Base-by-base conservation (phyloP, 352 stramenopile genomes). In the Phytophthora fragariaefolia region DNA sequence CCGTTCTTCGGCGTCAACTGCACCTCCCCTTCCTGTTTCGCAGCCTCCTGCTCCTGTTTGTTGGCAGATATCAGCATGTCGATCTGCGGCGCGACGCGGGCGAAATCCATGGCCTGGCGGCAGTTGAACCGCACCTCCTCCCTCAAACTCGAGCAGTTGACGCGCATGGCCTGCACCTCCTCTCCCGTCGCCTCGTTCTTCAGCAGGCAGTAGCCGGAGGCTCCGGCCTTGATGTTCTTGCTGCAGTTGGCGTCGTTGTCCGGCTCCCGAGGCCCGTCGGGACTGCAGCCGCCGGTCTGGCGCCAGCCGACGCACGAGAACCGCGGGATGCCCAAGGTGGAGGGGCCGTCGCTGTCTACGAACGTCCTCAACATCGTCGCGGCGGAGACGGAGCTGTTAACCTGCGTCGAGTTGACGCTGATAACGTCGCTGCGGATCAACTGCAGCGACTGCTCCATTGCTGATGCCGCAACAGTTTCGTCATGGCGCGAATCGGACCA, bases 91-190 rank as follows among this genome's bases (percentile, higher is more conserved):
- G 61, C 66, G 0, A 83, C 75, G 6, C 60, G 69, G n/a, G 74
- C 47, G 47, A 86, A 82, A 32, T 88, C 76, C 24, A 52, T 52
- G 2, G 79, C 75, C 34, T 82, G 67, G 18, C 69, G 63, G 60
- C 78, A 86, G 26, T 68, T 78, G 61, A 86, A 84, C 13, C 60
- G 38, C 4, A 74, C 42, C 32, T 79, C 58, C 2, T 65, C 49
- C 15, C 26, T 58, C 6, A 85, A 12, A 1, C 62, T 73, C 24
- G 45, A 48, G 64, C 79, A 88, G 28, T 70, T 69, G 17, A 61
- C 42, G 10, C 59, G 48, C 68, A 86, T 77, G 18, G 67, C 54
- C 38, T 69, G 73, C 23, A 80, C 38, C 17, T 71, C 57, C 20
- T 71, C 54, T 4, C 77, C 76, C 0, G 60, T 71, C 6, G 43